Conservation (phyloP, 2,329 filamentous ascomycete genomes). For the Aaosphaeria arxii region DNA sequence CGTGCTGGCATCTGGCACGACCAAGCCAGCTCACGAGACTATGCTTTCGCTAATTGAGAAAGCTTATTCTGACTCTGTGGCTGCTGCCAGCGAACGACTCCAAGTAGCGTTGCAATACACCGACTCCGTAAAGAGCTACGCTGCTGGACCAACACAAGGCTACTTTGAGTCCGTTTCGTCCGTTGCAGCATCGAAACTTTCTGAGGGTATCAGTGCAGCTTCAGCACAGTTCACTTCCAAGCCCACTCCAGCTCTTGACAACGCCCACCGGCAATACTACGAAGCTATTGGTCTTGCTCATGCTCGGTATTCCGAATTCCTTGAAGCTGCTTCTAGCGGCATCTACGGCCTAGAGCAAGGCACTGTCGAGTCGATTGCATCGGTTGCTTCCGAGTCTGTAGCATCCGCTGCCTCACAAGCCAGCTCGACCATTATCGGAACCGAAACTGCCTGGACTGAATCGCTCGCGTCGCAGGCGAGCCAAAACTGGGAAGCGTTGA, state of each 20-base stretch:
- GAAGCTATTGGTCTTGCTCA: conserved; percentile 76
- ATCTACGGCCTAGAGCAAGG: conserved; percentile 52
- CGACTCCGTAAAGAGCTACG: conserved; percentile 38
- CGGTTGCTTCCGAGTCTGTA: conserved; percentile 42
- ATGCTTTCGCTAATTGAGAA: conserved; percentile 66
- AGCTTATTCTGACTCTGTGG: conserved; percentile 65
- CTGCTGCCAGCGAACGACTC: conserved; percentile 59
- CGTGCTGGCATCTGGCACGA: conserved; percentile 64
- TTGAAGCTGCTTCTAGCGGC: conserved; percentile 68
- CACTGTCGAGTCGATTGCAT: conserved; percentile 31
- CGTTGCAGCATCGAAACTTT: conserved; percentile 67
- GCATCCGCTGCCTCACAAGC: conserved; percentile 40
- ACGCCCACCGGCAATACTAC: conserved; percentile 68
- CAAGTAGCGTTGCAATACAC: conserved; percentile 52
- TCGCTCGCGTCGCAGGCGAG: conserved; percentile 56
- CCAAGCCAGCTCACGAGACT: conserved; percentile 67
- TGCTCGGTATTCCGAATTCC: conserved; percentile 72
- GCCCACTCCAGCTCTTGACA: conserved; percentile 57
- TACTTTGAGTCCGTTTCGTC: conserved; percentile 59
- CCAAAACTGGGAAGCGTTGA: conserved; percentile 61
- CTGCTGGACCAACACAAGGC: conserved; percentile 43
- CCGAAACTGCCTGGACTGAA: conserved; percentile 51
- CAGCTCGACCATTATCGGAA: conserved; percentile 45
- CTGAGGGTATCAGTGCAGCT: conserved; percentile 67
- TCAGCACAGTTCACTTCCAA: conserved; percentile 68